Conservation (phyloP, 1,284 basidiomycete species). For the Caloboletus inedulis region DNA sequence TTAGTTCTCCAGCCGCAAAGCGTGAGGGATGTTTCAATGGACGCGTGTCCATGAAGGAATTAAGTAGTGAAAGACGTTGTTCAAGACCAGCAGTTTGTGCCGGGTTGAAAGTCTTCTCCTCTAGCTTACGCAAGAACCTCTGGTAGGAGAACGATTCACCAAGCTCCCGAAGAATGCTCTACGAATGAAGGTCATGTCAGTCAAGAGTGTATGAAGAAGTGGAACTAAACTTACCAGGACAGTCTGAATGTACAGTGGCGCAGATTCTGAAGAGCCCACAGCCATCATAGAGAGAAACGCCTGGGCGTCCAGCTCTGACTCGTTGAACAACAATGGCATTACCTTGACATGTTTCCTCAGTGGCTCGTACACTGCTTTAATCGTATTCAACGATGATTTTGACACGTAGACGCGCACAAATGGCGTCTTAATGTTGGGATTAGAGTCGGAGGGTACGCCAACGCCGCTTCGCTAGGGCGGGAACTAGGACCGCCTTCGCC, state of each 20-base stretch:
- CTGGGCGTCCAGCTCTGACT: constrained; percentile 60
- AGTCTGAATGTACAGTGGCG: constrained; percentile 60
- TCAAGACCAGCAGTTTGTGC: constrained; percentile 49
- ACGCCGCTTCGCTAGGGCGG: constrained; percentile 60
- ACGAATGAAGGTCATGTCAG: neutral
- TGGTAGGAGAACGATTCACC: constrained; percentile 42
- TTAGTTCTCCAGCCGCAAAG: constrained; percentile 51
- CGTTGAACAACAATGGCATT: constrained; percentile 51
- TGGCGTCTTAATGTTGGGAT: constrained; percentile 39
- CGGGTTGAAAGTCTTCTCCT: constrained; percentile 45
- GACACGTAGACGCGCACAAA: constrained; percentile 56
- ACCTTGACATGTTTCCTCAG: constrained; percentile 47
- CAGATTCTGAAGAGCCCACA: constrained; percentile 49
- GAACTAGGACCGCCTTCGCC: constrained; percentile 55
- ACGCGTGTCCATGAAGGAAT: constrained; percentile 43
- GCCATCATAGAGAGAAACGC: constrained; percentile 65
- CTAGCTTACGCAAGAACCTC: constrained; percentile 44
- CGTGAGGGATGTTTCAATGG: constrained; percentile 19
- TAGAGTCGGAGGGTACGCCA: constrained; percentile 34
- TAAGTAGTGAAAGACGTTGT: constrained; percentile 51
- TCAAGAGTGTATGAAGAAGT: neutral
- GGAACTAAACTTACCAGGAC: constrained; percentile 43
- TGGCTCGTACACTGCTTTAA: constrained; percentile 49
- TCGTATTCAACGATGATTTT: constrained; percentile 52
- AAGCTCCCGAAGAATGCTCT: constrained; percentile 42